Evolutionary conservation across 176 grass and related monocot species (phyloP), one percentile per base, ranked within the genome.

Genomic region (Cenchrus purpureus): DNA sequence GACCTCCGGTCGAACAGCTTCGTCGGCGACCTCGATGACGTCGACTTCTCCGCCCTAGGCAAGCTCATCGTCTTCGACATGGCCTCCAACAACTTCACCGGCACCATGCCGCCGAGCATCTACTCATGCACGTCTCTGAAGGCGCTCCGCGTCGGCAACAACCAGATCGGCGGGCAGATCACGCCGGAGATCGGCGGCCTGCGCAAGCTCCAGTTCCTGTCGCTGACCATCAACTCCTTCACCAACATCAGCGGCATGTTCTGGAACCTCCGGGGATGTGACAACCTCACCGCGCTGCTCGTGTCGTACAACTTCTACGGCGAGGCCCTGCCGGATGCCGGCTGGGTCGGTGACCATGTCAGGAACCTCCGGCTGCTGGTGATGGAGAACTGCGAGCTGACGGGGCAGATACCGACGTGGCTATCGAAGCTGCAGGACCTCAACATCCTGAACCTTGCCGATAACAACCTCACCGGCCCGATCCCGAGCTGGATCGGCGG

Each of bases 231-330:
- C 0, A 91, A 91, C 67, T 66, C 71, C 2, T 85, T 91, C 73
- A 44, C 10, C 48, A 86, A 91, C 82, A 82, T 91, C 90, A 86
- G 29, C 66, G 82, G 86, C 72, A 68, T 81, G 86, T 82, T 91
- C 56, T 85, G 86, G 86, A 85, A 88, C 73, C 86, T 91, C 57
- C 58, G 19, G 12, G 83, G 42, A 0, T 88, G 90, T 78, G 31
- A 0, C 19, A 71, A 55, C 66, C 71, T 88, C 73, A 40, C 65
- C 4, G 66, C 88, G 58, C 79, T 90, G 25, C 79, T 90, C 28
- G 14, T 73, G 1, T 86, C 88, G 4, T 90, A 83, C 77, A 91
- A 88, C 79, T 91, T 91, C 73, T 66, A 79, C 50, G 86, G 86
- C 50, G 90, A 91, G 71, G 82, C 82, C 29, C 19, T 91, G 73